phyloP scores from a whole-genome alignment of 352 stramenopile genomes.

The Pythium dissotocum region DNA sequence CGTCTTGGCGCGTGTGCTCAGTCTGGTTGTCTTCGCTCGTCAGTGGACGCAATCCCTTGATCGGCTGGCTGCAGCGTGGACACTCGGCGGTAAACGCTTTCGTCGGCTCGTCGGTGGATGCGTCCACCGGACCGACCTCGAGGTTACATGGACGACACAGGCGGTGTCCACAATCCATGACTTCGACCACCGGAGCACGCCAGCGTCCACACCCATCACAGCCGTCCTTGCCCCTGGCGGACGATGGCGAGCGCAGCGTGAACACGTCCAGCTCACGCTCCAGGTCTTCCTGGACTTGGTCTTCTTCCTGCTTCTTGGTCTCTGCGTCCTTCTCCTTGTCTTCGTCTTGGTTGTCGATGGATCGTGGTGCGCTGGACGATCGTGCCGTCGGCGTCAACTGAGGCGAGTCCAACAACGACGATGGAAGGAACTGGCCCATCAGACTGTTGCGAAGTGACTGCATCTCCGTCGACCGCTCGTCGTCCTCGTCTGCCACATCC shows the following conservation, averaged over 20 bases:
- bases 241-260: slow-evolving; percentile 10
- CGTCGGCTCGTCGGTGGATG: slow-evolving; percentile 15
- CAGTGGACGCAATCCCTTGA: slow-evolving; percentile 11
- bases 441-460: slow-evolving; percentile 67
- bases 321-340: background rate
- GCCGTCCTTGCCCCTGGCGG: background rate
- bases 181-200: slow-evolving; percentile 19
- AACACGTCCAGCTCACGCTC: slow-evolving; percentile 23
- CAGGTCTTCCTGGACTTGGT: slow-evolving; percentile 9
- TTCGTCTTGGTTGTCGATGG: slow-evolving; percentile 19
- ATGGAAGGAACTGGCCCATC: slow-evolving; percentile 82
- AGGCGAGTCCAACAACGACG: slow-evolving; percentile 76
- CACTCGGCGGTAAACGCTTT: slow-evolving; percentile 7
- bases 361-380: slow-evolving; percentile 3
- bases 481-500: slow-evolving; percentile 42
- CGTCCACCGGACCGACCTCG: slow-evolving; percentile 1
- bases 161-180: slow-evolving; percentile 27
- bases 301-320: background rate
- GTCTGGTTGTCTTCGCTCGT: slow-evolving; percentile 25
- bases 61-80: slow-evolving; percentile 15
- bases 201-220: slow-evolving; percentile 23
- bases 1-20: slow-evolving; percentile 14
- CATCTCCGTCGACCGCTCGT: slow-evolving; percentile 56
- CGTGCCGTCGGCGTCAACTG: slow-evolving; percentile 68
- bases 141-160: slow-evolving; percentile 26